Conservation (phyloP, 108 stramenopile species). For the Ochromonas danica region DNA sequence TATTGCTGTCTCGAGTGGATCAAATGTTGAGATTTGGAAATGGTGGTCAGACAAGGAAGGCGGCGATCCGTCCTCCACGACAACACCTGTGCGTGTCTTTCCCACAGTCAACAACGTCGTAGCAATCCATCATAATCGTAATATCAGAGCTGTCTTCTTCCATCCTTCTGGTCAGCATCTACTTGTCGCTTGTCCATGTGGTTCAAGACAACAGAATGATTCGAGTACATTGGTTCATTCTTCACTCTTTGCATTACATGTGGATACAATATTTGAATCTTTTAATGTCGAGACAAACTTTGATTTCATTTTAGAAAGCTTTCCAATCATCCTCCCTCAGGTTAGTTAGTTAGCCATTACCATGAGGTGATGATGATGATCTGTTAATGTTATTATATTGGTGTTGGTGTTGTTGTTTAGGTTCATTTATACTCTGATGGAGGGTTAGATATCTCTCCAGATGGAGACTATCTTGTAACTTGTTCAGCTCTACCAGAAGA, state of each 20-base stretch:
- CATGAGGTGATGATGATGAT: too few species aligned
- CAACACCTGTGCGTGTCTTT: too few species aligned
- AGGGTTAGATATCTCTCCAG: slow-evolving; percentile 25
- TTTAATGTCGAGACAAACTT: not conserved
- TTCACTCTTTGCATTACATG: too few species aligned
- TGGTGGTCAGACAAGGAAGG: slow-evolving; percentile 33
- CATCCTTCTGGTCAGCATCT: slow-evolving; percentile 21
- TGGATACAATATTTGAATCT: too few species aligned
- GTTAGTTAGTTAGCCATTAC: not conserved
- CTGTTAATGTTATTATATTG: too few species aligned
- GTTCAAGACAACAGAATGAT: slow-evolving; percentile 6
- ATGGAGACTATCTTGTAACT: slow-evolving; percentile 23
- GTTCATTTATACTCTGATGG: slow-evolving; percentile 36
- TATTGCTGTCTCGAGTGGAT: slow-evolving; percentile 83
- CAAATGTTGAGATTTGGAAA: slow-evolving; percentile 84
- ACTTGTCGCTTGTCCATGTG: slow-evolving; percentile 5
- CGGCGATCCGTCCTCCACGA: too few species aligned
- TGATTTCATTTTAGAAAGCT: not conserved
- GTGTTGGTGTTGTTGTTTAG: not conserved
- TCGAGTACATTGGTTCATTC: not conserved
- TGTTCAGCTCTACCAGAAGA: not conserved
- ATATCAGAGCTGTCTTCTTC: slow-evolving; percentile 30
- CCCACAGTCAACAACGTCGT: too few species aligned
- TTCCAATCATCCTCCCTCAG: slow-evolving; percentile 1
- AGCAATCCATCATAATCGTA: not conserved